A percentile compares a stretch with the other conserved stretches of the same genome.
Conservation (phyloP, 177 flowering plant species). For the Tripterygium wilfordii region DNA sequence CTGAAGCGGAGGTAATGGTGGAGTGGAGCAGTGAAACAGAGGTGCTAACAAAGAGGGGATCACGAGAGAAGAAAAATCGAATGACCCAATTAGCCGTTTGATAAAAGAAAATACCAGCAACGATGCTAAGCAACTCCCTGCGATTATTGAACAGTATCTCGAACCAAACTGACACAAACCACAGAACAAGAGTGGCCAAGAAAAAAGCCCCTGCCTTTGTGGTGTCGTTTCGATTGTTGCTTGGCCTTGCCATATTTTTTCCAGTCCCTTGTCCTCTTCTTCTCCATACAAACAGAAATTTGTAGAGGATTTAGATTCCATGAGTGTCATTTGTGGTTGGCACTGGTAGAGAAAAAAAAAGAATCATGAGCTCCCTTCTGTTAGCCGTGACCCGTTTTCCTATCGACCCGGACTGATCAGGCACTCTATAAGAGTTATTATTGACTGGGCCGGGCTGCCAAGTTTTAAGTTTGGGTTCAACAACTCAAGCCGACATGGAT, state of each 20-base stretch:
- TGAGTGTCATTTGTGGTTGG: no score
- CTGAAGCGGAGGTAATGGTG: slow-evolving; percentile 63
- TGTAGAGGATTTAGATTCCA: no score
- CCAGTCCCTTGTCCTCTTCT: no score
- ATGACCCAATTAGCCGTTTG: slow-evolving; percentile 68
- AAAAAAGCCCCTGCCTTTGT: no score
- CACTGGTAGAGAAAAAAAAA: no score
- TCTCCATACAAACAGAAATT: no score
- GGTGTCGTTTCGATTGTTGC: slow-evolving; percentile 12
- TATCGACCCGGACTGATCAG: no score
- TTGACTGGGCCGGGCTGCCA: no score
- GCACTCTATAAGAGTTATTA: no score
- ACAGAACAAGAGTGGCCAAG: slow-evolving; percentile 66
- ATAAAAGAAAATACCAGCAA: slow-evolving; percentile 61
- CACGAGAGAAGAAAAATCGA: slow-evolving; percentile 47
- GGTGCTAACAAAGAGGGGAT: slow-evolving; percentile 65
- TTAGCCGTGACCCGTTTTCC: no score
- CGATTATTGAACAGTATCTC: slow-evolving; percentile 64
- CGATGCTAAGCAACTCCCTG: slow-evolving; percentile 42
- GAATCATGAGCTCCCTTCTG: no score
- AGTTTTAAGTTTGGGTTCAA: no score
- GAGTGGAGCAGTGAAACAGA: slow-evolving; percentile 86
- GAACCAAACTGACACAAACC: slow-evolving; percentile 71
- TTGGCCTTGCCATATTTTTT: slow-evolving; percentile 19
- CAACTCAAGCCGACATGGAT: slow-evolving; percentile 6